Percentiles rank a stretch among this genome's conserved stretches.
phyloP scores from a whole-genome alignment of 805 yeast genomes.

The Ogataea degrootiae region DNA sequence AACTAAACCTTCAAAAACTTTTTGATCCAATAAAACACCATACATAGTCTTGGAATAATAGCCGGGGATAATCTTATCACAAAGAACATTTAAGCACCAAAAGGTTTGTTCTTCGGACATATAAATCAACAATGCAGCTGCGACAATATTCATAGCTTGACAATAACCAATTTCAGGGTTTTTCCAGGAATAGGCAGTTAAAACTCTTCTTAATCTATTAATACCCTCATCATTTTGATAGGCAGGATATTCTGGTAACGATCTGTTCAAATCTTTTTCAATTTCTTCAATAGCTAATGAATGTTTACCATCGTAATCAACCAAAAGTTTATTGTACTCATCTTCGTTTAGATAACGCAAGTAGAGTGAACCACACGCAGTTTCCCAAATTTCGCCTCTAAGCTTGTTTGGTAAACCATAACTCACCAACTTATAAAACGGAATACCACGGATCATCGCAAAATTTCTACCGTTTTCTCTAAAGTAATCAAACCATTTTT shows the following conservation, averaged over 20 bases:
- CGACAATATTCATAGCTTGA: constrained; percentile 96
- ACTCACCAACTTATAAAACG: constrained; percentile 76
- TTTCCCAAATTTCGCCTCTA: constrained; percentile 96
- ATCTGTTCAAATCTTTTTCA: constrained; percentile 91
- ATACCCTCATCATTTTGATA: constrained; percentile 88
- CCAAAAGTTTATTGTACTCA: constrained; percentile 54
- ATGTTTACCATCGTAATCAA: constrained; percentile 54
- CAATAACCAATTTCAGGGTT: constrained; percentile 97
- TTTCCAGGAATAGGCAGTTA: constrained; percentile 94
- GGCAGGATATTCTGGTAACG: constrained; percentile 93
- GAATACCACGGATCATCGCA: constrained; percentile 65
- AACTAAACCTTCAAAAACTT: constrained; percentile 86
- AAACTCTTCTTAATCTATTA: constrained; percentile 73
- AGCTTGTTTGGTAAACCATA: constrained; percentile 93
- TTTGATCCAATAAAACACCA: constrained; percentile 91
- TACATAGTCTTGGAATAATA: constrained; percentile 97
- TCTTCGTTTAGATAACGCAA: constrained; percentile 57
- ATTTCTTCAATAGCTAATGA: constrained; percentile 93
- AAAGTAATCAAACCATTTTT: constrained; percentile 91
- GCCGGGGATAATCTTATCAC: constrained; percentile 88
- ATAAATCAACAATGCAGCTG: constrained; percentile 71
- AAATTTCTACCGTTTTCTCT: constrained; percentile 80
- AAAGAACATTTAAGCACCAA: constrained; percentile 79
- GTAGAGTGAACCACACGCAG: constrained; percentile 81
- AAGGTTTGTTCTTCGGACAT: constrained; percentile 98